Percentiles rank a stretch among this genome's conserved stretches.
Conservation (phyloP, 2,329 filamentous ascomycete species). For the Talaromyces funiculosus region DNA sequence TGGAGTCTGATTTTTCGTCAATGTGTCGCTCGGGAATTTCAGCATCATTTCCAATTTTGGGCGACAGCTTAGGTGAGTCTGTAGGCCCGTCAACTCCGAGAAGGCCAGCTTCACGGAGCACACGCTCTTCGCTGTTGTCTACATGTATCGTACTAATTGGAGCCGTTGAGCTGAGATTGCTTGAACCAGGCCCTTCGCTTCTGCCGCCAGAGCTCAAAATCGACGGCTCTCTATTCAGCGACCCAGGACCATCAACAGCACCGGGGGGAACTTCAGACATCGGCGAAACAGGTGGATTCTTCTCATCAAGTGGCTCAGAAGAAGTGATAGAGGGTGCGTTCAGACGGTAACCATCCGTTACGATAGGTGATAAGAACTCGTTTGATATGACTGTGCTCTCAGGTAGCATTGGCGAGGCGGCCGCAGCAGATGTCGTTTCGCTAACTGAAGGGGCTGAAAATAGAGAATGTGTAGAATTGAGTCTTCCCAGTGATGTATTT, state of each 20-base stretch:
- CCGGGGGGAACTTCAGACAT: conserved; percentile 8
- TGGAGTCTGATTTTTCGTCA: conserved; percentile 32
- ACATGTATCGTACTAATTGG: conserved; percentile 38
- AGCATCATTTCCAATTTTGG: conserved; percentile 33
- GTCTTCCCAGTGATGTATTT: conserved; percentile 13
- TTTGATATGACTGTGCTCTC: conserved; percentile 18
- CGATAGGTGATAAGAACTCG: conserved; percentile 20
- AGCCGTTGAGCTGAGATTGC: conserved; percentile 30
- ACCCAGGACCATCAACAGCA: conserved; percentile 20
- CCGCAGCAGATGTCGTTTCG: conserved; percentile 17
- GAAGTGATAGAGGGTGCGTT: conserved; percentile 30
- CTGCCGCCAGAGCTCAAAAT: conserved; percentile 34
- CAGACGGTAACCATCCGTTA: conserved; percentile 26
- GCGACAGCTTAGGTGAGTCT: conserved; percentile 36
- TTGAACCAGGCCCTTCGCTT: conserved; percentile 31
- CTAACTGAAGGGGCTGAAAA: conserved; percentile 20
- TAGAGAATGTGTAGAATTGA: conserved; percentile 21
- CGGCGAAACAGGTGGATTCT: conserved; percentile 14
- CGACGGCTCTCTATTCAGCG: conserved; percentile 34
- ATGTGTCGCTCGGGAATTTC: conserved; percentile 40
- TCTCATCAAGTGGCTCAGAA: conserved; percentile 28
- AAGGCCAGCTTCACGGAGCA: conserved; percentile 63
- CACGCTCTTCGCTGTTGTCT: conserved; percentile 62
- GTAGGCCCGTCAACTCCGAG: conserved; percentile 46
- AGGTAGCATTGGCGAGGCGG: conserved; percentile 12